Base-by-base conservation (phyloP, 306 rosid genomes). In the Prunus padus region DNA sequence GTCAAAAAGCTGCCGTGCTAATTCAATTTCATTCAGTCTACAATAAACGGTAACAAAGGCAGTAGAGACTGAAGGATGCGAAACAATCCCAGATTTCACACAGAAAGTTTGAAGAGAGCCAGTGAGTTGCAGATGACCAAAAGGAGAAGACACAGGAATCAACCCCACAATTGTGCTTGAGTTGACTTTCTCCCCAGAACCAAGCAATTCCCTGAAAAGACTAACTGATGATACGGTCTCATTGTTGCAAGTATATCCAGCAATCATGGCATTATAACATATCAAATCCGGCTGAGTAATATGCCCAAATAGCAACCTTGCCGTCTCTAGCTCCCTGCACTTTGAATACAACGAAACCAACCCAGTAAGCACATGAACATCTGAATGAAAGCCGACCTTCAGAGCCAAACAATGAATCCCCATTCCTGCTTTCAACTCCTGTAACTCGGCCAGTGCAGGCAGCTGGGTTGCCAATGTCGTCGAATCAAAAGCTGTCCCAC, bases 111-210 rank as follows among this genome's bases (percentile, higher is more conserved):
- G 97, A 67, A 95, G 84, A 28, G 81, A 86, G 61, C 79, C 42
- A 79, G 84, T 75, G 67, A 95, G 86, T 61, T 82, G 87, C 69
- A 90, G 80, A 84, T 89, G 87, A 60, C 90, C 89, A 69, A 89
- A 95, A n/a, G 96, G 96, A 73, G 84, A 86, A 85, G 87, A 87
- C 68, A 87, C 86, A 3, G 97, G 98, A 83, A 90, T 81, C 88
- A 95, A 81, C 18, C 97, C 98, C 64, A 95, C 96, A 65, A 90
- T 76, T 40, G 98, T 95, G 81, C 93, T 90, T 26, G 97, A 84
- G 78, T 76, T 88, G 23, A 85, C 87, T 72, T 78, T 81, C 82
- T 61, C 76, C 45, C 92, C 91, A 30, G 81, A 88, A 73, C 81
- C 83, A 82, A 90, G 89, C 59, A 95, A 31, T 59, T 87, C 91